phyloP scores from a whole-genome alignment of 1,284 basidiomycete species.

The Baeospora myosura region DNA sequence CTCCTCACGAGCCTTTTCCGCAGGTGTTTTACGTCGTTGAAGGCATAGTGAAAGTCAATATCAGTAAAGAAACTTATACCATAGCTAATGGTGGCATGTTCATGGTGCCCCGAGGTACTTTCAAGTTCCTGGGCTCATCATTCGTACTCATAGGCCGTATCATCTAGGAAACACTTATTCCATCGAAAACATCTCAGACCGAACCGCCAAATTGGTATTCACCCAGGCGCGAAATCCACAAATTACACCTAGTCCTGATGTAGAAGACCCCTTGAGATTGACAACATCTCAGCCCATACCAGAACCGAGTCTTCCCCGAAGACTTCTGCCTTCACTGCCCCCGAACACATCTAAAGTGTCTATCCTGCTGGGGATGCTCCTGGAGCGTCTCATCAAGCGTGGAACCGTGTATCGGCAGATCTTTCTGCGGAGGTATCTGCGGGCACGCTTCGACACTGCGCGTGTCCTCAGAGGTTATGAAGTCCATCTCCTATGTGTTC shows the following conservation, averaged over 20 bases:
- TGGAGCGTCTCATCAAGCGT: conserved; percentile 13
- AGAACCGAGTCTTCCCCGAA: no score
- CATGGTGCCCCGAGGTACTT: conserved; percentile 14
- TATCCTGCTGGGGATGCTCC: conserved; percentile 11
- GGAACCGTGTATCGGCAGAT: conserved; percentile 11
- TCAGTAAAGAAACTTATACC: conserved; percentile 12
- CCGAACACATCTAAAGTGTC: conserved; percentile 8
- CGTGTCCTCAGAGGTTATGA: conserved; percentile 8
- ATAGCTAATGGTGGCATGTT: conserved; percentile 12
- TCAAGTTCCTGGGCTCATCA: background rate
- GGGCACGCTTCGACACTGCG: conserved; percentile 9
- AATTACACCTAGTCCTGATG: no score
- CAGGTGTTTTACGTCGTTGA: conserved; percentile 15
- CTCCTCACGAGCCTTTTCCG: background rate
- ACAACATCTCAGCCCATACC: no score
- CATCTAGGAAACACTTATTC: conserved; percentile 13
- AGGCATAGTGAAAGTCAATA: conserved; percentile 14
- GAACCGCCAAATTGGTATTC: conserved; percentile 13
- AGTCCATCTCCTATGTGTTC: conserved; percentile 10
- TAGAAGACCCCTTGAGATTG: conserved; percentile 14
- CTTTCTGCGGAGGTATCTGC: conserved; percentile 8
- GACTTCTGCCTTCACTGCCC: background rate
- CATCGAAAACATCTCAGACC: conserved; percentile 14
- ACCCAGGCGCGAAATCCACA: conserved; percentile 13
- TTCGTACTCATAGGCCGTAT: background rate